Evolutionary conservation across 2,329 filamentous ascomycete genomes (phyloP), one percentile per base, ranked within the genome.

Genomic region (Diaporthe australafricana): DNA sequence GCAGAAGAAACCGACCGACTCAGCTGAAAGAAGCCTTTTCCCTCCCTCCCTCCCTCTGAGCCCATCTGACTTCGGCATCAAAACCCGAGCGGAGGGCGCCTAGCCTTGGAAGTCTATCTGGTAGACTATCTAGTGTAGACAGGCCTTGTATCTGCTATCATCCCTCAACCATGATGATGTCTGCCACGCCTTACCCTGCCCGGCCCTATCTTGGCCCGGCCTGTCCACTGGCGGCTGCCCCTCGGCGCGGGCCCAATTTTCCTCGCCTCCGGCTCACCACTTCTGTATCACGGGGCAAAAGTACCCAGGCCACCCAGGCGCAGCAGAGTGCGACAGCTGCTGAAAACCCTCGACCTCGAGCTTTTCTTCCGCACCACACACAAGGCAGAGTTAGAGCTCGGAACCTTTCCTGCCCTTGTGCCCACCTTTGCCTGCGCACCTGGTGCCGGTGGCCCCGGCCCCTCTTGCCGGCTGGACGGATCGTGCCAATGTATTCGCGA

Each of bases 391-490:
- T 1, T 6, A 55, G 20, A 55, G 25, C 70, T 68, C 70, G 70
- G 70, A 68, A 68, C 20, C 63, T 68, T 35, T 68, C 70, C 70
- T 60, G 70, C 70, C 70, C 63, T 38, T 68, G 70, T 71, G 32
- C 35, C 63, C 35, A 52, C 63, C 53, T 32, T 25, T 17, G 25
- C 32, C 42, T 20, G 3, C 38, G 22, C 60, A 35, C 27, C 27
- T 57, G 40, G 52, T 40, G 60, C 60, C 60, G 60, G 45, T 65
- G 48, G 12, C 25, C 45, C 60, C 60, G 60, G 60, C 60, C 60
- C 60, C 60, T 65, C 60, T 65, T 65, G 60, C 60, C 60, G 60
- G 45, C 60, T 50, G n/a, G 60, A 65, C 45, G 60, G 38, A 65
- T 65, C 45, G 45, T 65, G 60, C 60, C 60, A 65, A 65, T 65